Evolutionary conservation across 768 basidiomycete genomes (phyloP).

Genomic region (Tremella fuciformis): DNA sequence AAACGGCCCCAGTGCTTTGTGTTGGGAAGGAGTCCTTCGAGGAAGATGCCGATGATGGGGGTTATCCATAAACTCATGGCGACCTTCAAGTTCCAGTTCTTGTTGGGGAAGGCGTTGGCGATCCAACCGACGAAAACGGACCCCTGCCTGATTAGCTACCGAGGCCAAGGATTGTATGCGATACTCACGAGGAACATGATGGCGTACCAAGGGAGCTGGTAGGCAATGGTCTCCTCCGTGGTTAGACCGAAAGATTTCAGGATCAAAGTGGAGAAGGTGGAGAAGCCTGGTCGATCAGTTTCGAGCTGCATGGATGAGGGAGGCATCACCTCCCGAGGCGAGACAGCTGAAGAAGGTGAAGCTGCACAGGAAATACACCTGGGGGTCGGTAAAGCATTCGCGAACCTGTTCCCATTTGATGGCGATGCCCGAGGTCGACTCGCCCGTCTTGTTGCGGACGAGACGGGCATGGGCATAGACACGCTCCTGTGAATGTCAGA

Average conservation of each 20-base stretch:
- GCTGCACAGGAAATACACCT: constrained; percentile 15
- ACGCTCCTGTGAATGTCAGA: constrained; percentile 1
- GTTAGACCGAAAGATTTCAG: constrained; percentile 20
- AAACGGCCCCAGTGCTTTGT: constrained; percentile 18
- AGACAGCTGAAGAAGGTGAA: constrained; percentile 14
- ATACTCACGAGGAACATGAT: constrained; percentile 15
- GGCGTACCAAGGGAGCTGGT: constrained; percentile 24
- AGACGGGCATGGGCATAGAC: constrained; percentile 19
- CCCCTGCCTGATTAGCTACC: not conserved
- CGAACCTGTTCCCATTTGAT: constrained; percentile 21
- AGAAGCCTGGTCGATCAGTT: constrained; percentile 11
- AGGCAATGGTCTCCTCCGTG: constrained; percentile 15
- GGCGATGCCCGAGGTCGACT: constrained; percentile 15
- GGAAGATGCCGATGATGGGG: constrained; percentile 19
- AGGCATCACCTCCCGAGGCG: constrained; percentile 16
- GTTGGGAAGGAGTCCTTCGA: constrained; percentile 20
- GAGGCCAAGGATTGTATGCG: not conserved
- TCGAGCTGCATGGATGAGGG: too few species aligned
- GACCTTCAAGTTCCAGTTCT: constrained; percentile 10
- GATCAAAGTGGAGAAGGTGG: constrained; percentile 25
- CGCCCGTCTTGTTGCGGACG: constrained; percentile 22
- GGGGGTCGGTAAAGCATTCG: constrained; percentile 15
- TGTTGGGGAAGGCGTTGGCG: constrained; percentile 13
- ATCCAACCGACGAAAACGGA: constrained; percentile 6
- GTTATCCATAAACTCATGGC: constrained; percentile 11